Conservation (phyloP, 2,329 filamentous ascomycete species). For the Exophiala calicioides region DNA sequence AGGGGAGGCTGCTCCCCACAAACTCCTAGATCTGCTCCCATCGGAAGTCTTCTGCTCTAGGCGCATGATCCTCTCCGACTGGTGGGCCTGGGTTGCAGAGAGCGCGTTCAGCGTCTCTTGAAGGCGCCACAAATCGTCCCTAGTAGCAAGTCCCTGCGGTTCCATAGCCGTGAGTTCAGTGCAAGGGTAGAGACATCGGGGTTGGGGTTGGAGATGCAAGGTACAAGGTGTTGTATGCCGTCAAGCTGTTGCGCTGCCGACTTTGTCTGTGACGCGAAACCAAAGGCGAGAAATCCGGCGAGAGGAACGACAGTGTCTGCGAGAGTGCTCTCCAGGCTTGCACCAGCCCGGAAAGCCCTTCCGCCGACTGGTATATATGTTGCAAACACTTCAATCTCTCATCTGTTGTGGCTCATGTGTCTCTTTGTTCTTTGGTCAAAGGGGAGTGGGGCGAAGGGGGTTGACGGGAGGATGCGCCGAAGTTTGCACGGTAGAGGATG, state of each 20-base stretch:
- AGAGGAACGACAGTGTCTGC: constrained; percentile 7
- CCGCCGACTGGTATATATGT: constrained; percentile 13
- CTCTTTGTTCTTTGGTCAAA: constrained; percentile 1
- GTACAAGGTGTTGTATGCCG: background rate
- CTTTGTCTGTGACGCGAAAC: background rate
- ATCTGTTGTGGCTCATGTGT: constrained; percentile 7
- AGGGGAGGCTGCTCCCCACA: constrained; percentile 82
- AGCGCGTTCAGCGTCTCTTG: constrained; percentile 64
- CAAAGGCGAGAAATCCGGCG: background rate
- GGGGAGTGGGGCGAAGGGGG: background rate
- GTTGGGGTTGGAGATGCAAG: background rate
- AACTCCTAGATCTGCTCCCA: constrained; percentile 71
- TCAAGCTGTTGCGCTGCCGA: constrained; percentile 3
- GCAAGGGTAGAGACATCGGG: constrained; percentile 13
- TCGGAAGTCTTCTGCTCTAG: constrained; percentile 65
- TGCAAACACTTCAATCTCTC: constrained; percentile 13
- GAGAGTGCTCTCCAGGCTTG: constrained; percentile 19
- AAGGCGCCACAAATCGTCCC: constrained; percentile 65
- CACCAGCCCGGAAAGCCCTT: constrained; percentile 24
- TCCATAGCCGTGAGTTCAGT: constrained; percentile 19
- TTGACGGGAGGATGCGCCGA: constrained; percentile 18
- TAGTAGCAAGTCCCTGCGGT: constrained; percentile 55
- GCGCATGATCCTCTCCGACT: constrained; percentile 61
- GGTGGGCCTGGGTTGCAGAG: constrained; percentile 61
- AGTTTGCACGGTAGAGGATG: constrained; percentile 10